phyloP scores from a whole-genome alignment of 805 yeast genomes.

The Myxozyma mucilagina region DNA sequence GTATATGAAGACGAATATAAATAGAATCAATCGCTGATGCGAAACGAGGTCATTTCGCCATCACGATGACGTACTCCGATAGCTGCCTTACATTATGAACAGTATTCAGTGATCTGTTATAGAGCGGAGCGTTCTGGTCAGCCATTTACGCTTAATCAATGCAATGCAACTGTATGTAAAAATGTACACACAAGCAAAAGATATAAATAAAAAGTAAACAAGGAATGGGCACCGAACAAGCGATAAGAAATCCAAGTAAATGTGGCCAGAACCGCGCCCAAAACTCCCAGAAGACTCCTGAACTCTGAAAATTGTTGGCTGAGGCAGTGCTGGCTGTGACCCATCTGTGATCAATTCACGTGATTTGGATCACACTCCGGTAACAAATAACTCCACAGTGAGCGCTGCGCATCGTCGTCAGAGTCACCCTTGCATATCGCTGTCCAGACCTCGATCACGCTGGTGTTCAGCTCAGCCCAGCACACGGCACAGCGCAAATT shows the following conservation, averaged over 20 bases:
- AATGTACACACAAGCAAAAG: neutral
- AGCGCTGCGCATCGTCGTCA: neutral
- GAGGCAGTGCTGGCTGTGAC: slow-evolving; percentile 2
- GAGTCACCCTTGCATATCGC: neutral
- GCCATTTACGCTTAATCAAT: slow-evolving; percentile 13
- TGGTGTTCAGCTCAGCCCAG: neutral
- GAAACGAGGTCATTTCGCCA: neutral
- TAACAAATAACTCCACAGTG: neutral
- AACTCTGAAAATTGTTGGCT: neutral
- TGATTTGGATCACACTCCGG: neutral
- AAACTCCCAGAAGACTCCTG: neutral
- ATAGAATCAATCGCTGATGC: neutral
- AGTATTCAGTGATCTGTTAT: slow-evolving; percentile 77
- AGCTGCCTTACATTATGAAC: slow-evolving; percentile 51
- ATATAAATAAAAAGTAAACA: neutral
- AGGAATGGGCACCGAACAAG: neutral
- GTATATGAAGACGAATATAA: neutral
- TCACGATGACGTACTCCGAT: neutral
- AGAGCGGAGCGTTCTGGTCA: slow-evolving; percentile 34
- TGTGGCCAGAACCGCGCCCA: neutral
- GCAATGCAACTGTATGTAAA: neutral
- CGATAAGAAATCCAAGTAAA: neutral
- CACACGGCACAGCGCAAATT: neutral
- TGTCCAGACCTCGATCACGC: neutral
- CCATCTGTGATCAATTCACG: neutral